These are phyloP conservation scores for Tuber brumale DNA, from an alignment of 495 filamentous ascomycete genomes.

Conservation along the genomic window DNA sequence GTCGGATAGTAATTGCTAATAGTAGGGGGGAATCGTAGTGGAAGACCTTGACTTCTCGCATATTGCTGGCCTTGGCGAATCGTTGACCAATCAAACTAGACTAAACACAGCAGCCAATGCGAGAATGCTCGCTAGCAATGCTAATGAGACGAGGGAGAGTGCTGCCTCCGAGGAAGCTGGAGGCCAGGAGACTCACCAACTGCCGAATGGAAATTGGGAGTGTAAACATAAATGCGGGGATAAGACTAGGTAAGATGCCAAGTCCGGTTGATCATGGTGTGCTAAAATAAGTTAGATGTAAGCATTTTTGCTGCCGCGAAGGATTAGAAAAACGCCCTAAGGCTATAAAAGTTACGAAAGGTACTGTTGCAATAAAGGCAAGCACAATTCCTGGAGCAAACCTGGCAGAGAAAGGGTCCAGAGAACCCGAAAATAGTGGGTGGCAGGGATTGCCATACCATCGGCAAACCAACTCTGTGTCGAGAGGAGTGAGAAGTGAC, in stretches of 20 bases:
- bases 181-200: conserved; percentile 46
- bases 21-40: conserved; percentile 1
- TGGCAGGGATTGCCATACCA: background rate
- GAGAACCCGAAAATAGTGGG: background rate
- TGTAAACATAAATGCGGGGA: conserved; percentile 82
- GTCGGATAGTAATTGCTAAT: background rate
- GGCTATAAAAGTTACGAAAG: conserved; percentile 41
- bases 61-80: conserved; percentile 46
- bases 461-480: background rate
- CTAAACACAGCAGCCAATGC: conserved; percentile 17
- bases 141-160: background rate
- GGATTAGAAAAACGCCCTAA: conserved; percentile 74
- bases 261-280: conserved; percentile 33
- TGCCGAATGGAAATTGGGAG: conserved; percentile 77
- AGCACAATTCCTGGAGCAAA: conserved; percentile 10
- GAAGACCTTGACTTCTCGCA: conserved; percentile 44
- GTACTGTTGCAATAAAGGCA: conserved; percentile 22
- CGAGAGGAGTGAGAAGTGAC: background rate
- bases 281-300: conserved; percentile 52
- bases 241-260: conserved; percentile 51
- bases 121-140: conserved; percentile 8
- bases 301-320: conserved; percentile 83
- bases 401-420: background rate
- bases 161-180: background rate
- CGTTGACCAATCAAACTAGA: conserved; percentile 10